Percentiles rank a stretch among this genome's conserved stretches.
Conservation (phyloP, 2,329 filamentous ascomycete species). For the Aspergillus cejpii region DNA sequence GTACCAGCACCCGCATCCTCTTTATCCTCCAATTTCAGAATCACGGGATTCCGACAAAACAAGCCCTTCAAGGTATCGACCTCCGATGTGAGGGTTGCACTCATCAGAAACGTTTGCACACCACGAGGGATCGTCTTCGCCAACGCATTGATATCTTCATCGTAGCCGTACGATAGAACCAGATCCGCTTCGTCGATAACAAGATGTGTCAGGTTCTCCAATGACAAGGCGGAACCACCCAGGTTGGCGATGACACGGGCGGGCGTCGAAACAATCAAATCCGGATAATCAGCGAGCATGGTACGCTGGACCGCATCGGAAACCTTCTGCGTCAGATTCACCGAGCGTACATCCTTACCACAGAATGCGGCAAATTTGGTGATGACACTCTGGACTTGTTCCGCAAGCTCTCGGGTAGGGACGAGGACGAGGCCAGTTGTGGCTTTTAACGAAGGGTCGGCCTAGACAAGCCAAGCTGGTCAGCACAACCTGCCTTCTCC, state of each 20-base stretch:
- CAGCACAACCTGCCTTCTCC: too few species aligned
- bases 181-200: constrained; percentile 94
- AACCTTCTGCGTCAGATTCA: constrained; percentile 86
- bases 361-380: constrained; percentile 74
- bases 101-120: constrained; percentile 88
- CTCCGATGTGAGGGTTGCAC: constrained; percentile 82
- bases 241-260: constrained; percentile 74
- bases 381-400: constrained; percentile 77
- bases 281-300: constrained; percentile 75
- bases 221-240: constrained; percentile 62
- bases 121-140: constrained; percentile 72
- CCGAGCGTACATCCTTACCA: constrained; percentile 70
- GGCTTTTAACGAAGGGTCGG: constrained; percentile 35
- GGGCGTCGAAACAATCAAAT: constrained; percentile 86
- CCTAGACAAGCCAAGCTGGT: constrained; percentile 19
- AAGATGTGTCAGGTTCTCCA: constrained; percentile 66
- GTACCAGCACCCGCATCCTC: constrained; percentile 70
- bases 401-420: constrained; percentile 87
- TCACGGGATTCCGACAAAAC: constrained; percentile 72
- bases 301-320: constrained; percentile 83
- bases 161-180: constrained; percentile 88
- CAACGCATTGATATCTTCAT: constrained; percentile 78
- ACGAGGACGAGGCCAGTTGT: constrained; percentile 83
- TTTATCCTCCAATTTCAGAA: constrained; percentile 75
- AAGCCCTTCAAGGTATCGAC: constrained; percentile 77